A percentile compares a stretch with the other conserved stretches of the same genome.
Evolutionary conservation across 83 land plant genomes (phyloP).

Genomic region (Picea abies): DNA sequence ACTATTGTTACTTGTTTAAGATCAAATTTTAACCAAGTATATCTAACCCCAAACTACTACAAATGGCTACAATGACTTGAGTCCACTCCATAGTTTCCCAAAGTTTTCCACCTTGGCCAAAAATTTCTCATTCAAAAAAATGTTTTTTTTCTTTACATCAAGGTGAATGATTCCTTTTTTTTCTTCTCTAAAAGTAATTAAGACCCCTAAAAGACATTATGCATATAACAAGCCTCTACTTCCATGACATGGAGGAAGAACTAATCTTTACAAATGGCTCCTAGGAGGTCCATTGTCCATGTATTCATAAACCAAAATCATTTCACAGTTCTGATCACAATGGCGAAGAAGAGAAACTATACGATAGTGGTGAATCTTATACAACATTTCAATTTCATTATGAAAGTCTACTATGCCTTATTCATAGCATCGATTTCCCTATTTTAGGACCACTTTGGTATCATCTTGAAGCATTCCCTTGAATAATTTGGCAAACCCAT

Average conservation of each 20-base stretch:
- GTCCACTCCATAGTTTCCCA: slow-evolving; percentile 7
- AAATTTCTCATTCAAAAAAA: slow-evolving; percentile 32
- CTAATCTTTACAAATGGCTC: slow-evolving; percentile 34
- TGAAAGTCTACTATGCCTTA: slow-evolving; percentile 56
- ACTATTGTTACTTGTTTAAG: no score
- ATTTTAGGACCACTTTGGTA: slow-evolving; percentile 69
- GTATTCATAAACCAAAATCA: slow-evolving; percentile 46
- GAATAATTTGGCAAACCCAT: slow-evolving; percentile 88
- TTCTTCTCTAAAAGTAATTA: slow-evolving; percentile 42
- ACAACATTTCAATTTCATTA: slow-evolving; percentile 32
- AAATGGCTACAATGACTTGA: no score
- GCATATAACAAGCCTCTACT: slow-evolving; percentile 36
- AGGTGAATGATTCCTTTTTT: slow-evolving; percentile 41
- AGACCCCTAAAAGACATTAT: slow-evolving; percentile 43
- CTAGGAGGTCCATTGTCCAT: slow-evolving; percentile 48
- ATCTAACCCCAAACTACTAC: no score
- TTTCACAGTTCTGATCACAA: slow-evolving; percentile 44
- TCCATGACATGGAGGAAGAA: slow-evolving; percentile 34
- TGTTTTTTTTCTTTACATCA: slow-evolving; percentile 53
- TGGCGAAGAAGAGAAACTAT: slow-evolving; percentile 39
- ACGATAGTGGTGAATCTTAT: slow-evolving; percentile 32
- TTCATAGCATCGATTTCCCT: slow-evolving; percentile 77
- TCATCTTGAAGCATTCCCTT: slow-evolving; percentile 76
- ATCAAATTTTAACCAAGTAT: no score
- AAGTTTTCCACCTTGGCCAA: slow-evolving; percentile 43